Evolutionary conservation across 331 rosid genomes (phyloP), one percentile per base, ranked within the genome.

Genomic region (Pyracantha coccinea): DNA sequence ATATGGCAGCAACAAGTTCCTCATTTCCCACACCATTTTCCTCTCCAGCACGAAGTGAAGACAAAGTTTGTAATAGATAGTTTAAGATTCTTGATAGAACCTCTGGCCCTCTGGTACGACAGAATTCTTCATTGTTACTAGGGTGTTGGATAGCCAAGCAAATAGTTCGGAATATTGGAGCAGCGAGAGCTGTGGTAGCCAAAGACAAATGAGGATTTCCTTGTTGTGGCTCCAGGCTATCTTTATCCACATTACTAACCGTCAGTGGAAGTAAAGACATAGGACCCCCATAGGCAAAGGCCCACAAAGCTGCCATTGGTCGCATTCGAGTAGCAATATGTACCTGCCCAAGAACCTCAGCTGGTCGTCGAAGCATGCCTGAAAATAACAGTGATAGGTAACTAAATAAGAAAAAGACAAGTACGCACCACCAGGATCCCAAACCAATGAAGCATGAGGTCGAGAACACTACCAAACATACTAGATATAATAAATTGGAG

Each of bases 321-420:
- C 91, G 85, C 86, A 89, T 85, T 60, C 99, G 85, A 57, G 88
- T 84, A 47, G 97, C 97, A 87, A 92, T 93, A 79, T 95, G 91
- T 75, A 95, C 97, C 87, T 92, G 99, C 80, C 99, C 99, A 70
- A 95, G 99, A 71, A 92, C 93, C 90, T 89, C 99, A 67, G 99
- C 99, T 15, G 99, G 97, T 79, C 99, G 93, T 72, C 97, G 92
- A 68, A 85, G 89, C 75, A 73, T 59, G 75, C 99, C 99, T 95
- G 87, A 78, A 86, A 86, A 77, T 65, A 83, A 57, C 35, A 82
- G 65, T 45, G 8, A 80, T 66, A 76, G 53, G 62, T 47, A 71
- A 55, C 38, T 67, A 70, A 80, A 82, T 66, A 54, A 31, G 55
- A 25, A 81, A 73, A 52, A 78, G 62, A 74, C 68, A 81, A 66